Percentiles rank a stretch among this genome's conserved stretches.
Evolutionary conservation across 2,329 filamentous ascomycete genomes (phyloP).

Genomic region (Coniochaeta prunicola): DNA sequence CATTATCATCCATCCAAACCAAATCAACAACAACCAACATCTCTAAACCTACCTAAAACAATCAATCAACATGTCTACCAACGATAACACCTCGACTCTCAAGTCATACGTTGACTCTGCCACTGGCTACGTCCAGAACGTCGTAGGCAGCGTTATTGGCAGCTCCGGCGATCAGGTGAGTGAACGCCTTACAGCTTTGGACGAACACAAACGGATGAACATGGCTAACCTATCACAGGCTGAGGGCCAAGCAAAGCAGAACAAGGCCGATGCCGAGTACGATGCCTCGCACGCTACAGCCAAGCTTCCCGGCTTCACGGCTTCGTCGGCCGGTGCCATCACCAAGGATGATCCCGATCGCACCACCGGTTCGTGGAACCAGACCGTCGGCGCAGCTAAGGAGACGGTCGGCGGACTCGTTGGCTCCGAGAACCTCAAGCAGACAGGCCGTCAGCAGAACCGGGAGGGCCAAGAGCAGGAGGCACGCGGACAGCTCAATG

Average conservation of each 20-base stretch:
- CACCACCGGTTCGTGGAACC: conserved; percentile 69
- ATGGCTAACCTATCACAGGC: conserved; percentile 24
- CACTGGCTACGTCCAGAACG: conserved; percentile 64
- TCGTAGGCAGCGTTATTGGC: conserved; percentile 66
- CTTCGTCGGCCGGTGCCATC: conserved; percentile 62
- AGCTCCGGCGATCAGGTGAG: conserved; percentile 53
- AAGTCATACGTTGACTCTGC: conserved; percentile 71
- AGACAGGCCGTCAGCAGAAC: conserved; percentile 71
- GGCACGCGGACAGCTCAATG: conserved; percentile 72
- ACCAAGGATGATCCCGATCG: conserved; percentile 68
- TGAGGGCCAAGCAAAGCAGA: conserved; percentile 58
- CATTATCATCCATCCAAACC: not conserved
- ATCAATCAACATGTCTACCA: conserved; percentile 28
- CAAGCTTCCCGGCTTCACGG: conserved; percentile 66
- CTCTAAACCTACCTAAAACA: conserved; percentile 2
- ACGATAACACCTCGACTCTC: conserved; percentile 61
- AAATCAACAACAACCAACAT: not conserved
- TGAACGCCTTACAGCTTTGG: conserved; percentile 23
- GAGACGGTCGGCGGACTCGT: conserved; percentile 69
- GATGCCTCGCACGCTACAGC: conserved; percentile 67
- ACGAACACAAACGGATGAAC: conserved; percentile 6
- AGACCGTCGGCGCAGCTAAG: conserved; percentile 82
- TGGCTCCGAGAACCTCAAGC: conserved; percentile 70
- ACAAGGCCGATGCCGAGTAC: conserved; percentile 58
- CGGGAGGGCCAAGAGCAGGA: conserved; percentile 73